These are phyloP conservation scores for Cicer bijugum DNA, from an alignment of 306 rosid species.

Conservation along the genomic window DNA sequence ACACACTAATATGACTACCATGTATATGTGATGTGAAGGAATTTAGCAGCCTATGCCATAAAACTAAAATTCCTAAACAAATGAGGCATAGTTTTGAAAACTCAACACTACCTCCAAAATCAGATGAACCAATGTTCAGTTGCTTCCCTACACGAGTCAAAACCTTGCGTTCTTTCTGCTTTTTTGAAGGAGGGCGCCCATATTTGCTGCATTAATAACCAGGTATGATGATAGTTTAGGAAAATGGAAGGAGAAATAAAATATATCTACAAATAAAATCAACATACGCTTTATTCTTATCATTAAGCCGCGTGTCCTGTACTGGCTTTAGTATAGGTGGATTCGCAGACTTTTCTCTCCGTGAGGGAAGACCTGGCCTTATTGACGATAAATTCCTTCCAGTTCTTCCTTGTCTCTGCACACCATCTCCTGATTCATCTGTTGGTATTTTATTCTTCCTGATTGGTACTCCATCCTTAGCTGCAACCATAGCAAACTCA, in stretches of 20 bases:
- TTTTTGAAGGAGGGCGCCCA: slow-evolving; percentile 86
- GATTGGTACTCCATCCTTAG: slow-evolving; percentile 57
- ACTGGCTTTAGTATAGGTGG: slow-evolving; percentile 57
- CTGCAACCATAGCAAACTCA: slow-evolving; percentile 52
- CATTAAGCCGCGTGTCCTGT: slow-evolving; percentile 57
- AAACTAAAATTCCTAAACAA: slow-evolving; percentile 26
- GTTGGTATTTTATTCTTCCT: slow-evolving; percentile 65
- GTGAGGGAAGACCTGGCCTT: slow-evolving; percentile 61
- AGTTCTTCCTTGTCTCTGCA: slow-evolving; percentile 75
- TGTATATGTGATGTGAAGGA: neutral
- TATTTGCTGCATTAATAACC: slow-evolving; percentile 63
- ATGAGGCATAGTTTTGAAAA: slow-evolving; percentile 19
- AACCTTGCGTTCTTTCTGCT: slow-evolving; percentile 78
- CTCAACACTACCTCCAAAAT: slow-evolving; percentile 68
- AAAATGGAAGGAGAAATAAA: slow-evolving; percentile 24
- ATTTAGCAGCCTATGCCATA: slow-evolving; percentile 11
- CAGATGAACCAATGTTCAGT: slow-evolving; percentile 56
- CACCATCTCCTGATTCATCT: slow-evolving; percentile 69
- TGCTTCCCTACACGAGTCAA: slow-evolving; percentile 64
- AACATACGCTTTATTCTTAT: slow-evolving; percentile 70
- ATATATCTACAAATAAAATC: slow-evolving; percentile 38
- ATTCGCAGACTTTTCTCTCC: slow-evolving; percentile 65
- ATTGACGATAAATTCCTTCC: slow-evolving; percentile 67
- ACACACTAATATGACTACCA: slow-evolving; percentile 37
- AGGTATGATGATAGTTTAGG: neutral